phyloP scores from a whole-genome alignment of 192 early-diverging fungal genomes.

The Diversispora epigaea region DNA sequence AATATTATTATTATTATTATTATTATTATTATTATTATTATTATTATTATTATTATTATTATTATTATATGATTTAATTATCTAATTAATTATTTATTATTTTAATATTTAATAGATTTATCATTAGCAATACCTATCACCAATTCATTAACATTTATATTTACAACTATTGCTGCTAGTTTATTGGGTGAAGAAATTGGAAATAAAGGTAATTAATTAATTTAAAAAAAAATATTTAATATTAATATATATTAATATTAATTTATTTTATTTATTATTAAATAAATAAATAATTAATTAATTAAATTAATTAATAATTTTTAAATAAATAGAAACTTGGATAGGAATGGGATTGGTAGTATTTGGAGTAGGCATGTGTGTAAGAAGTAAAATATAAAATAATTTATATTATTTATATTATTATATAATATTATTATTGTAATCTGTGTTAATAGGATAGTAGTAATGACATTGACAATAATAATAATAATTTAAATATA shows the following conservation, averaged over 20 bases:
- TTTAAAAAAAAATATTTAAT: not conserved
- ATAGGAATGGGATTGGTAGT: slow-evolving; percentile 70
- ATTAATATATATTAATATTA: not conserved
- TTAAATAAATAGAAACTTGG: slow-evolving; percentile 50
- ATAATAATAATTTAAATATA: not conserved
- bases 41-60: not conserved
- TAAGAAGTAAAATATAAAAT: slow-evolving; percentile 47
- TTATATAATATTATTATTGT: no score
- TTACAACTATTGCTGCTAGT: slow-evolving; percentile 77
- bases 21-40: not conserved
- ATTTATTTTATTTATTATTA: not conserved
- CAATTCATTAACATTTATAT: slow-evolving; percentile 86
- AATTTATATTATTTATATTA: not conserved
- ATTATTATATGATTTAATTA: not conserved
- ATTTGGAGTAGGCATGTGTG: slow-evolving; percentile 67
- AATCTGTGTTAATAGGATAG: no score
- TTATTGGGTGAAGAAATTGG: slow-evolving; percentile 79
- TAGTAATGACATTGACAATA: not conserved
- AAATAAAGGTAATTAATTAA: slow-evolving; percentile 49
- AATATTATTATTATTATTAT: not conserved
- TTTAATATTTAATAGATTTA: slow-evolving; percentile 55
- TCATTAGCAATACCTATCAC: slow-evolving; percentile 91
- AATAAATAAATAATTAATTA: not conserved
- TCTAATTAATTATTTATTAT: slow-evolving; percentile 3
- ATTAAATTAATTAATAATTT: not conserved